Percentiles rank a stretch among this genome's conserved stretches.
phyloP scores from a whole-genome alignment of 2,329 filamentous ascomycete genomes.

The Fusarium mexicanum region DNA sequence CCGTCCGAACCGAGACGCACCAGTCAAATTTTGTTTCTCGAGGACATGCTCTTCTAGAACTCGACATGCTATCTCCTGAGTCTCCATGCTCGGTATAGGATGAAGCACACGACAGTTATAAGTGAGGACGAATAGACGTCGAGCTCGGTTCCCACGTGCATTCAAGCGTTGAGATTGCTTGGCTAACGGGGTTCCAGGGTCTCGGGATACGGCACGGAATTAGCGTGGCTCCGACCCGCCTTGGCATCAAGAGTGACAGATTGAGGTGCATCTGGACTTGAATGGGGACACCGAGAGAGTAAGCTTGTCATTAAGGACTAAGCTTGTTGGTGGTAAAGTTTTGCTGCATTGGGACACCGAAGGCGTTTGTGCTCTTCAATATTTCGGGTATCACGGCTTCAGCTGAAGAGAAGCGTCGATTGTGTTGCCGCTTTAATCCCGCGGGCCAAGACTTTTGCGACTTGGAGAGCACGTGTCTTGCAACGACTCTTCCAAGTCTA shows the following conservation, averaged over 20 bases:
- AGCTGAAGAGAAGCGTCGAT: not conserved
- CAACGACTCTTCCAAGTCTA: not conserved
- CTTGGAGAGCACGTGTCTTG: not conserved
- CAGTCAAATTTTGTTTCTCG: not conserved
- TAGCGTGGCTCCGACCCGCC: constrained; percentile 21
- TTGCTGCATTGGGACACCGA: constrained; percentile 38
- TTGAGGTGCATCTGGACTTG: not conserved
- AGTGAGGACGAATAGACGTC: constrained; percentile 31
- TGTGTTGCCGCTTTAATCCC: constrained; percentile 26
- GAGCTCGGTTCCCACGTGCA: constrained; percentile 34
- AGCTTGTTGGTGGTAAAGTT: constrained; percentile 32
- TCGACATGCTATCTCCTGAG: not conserved
- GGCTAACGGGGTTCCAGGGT: constrained; percentile 24
- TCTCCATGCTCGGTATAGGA: constrained; percentile 29
- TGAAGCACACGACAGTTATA: constrained; percentile 29
- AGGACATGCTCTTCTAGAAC: constrained; percentile 8
- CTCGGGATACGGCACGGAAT: constrained; percentile 34
- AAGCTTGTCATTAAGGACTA: constrained; percentile 16
- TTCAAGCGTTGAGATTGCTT: constrained; percentile 32
- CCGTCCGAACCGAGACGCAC: constrained; percentile 33
- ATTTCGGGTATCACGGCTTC: constrained; percentile 35
- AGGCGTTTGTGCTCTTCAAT: not conserved
- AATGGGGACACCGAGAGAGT: constrained; percentile 30
- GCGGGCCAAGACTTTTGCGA: constrained; percentile 3
- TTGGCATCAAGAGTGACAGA: constrained; percentile 1